Evolutionary conservation across 306 rosid species (phyloP).

Genomic region (Pyrus bretschneideri): DNA sequence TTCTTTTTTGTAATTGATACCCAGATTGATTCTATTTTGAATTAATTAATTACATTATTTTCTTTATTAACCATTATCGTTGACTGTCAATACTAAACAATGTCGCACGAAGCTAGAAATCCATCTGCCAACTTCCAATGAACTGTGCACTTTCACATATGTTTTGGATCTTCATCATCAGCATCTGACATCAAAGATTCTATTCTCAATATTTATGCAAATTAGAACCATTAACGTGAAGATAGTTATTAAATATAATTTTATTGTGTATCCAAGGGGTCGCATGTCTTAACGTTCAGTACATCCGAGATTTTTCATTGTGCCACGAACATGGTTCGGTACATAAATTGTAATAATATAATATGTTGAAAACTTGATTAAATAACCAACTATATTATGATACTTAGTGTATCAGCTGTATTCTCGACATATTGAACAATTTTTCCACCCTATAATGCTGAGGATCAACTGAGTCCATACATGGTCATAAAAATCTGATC

Average conservation of each 20-base stretch:
- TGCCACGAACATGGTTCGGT: too few relatives aligned
- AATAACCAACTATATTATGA: too few relatives aligned
- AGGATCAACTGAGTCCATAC: background rate
- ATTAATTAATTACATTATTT: background rate
- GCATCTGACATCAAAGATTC: background rate
- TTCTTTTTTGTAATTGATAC: background rate
- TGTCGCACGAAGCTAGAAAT: background rate
- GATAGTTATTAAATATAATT: background rate
- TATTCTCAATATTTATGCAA: background rate
- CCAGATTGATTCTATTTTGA: background rate
- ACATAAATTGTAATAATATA: too few relatives aligned
- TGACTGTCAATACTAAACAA: background rate
- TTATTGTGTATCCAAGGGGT: background rate
- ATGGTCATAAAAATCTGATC: constrained; percentile 2
- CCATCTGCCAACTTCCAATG: background rate
- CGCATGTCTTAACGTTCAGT: background rate
- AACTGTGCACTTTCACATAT: background rate
- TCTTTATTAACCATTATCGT: background rate
- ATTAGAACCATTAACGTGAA: background rate
- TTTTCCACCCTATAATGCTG: background rate
- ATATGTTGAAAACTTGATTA: too few relatives aligned
- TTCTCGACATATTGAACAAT: too few relatives aligned
- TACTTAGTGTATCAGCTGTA: too few relatives aligned
- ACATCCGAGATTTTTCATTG: background rate
- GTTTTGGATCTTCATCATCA: background rate